phyloP scores from a whole-genome alignment of 2,329 filamentous ascomycete genomes.

The Drechslerella dactyloides region DNA sequence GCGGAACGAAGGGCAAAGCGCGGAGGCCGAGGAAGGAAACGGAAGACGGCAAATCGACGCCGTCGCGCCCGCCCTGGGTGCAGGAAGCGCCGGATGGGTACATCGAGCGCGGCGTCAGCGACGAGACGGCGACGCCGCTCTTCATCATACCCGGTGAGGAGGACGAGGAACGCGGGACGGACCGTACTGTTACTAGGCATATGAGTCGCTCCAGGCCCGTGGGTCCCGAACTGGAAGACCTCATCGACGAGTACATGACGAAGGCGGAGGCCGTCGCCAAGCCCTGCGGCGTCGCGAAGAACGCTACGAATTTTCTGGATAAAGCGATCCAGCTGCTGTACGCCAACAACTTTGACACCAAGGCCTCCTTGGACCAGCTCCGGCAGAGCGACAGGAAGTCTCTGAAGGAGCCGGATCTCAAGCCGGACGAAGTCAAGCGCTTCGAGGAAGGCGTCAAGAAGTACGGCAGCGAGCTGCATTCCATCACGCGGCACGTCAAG shows the following conservation, averaged over 20 bases:
- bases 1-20: constrained; percentile 71
- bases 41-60: constrained; percentile 79
- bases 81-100: constrained; percentile 90
- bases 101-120: constrained; percentile 80
- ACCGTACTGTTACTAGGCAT: constrained; percentile 38
- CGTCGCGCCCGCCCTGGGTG: constrained; percentile 86
- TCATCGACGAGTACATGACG: constrained; percentile 78
- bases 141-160: constrained; percentile 68
- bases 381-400: constrained; percentile 70
- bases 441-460: constrained; percentile 92
- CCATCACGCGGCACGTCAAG: constrained; percentile 83
- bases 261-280: constrained; percentile 70
- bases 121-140: constrained; percentile 70
- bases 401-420: constrained; percentile 84
- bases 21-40: constrained; percentile 79
- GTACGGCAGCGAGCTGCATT: constrained; percentile 86
- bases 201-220: constrained; percentile 33
- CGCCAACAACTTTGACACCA: constrained; percentile 72
- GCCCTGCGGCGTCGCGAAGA: constrained; percentile 71
- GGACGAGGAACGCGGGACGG: constrained; percentile 58
- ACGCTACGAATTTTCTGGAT: constrained; percentile 85
- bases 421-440: constrained; percentile 77
- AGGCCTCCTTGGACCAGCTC: constrained; percentile 73
- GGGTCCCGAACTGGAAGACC: constrained; percentile 63
- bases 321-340: constrained; percentile 78